A percentile compares a stretch with the other conserved stretches of the same genome.
These are phyloP conservation scores for Huntiella bhutanensis DNA, from an alignment of 2,329 filamentous ascomycete species.

Conservation along the genomic window DNA sequence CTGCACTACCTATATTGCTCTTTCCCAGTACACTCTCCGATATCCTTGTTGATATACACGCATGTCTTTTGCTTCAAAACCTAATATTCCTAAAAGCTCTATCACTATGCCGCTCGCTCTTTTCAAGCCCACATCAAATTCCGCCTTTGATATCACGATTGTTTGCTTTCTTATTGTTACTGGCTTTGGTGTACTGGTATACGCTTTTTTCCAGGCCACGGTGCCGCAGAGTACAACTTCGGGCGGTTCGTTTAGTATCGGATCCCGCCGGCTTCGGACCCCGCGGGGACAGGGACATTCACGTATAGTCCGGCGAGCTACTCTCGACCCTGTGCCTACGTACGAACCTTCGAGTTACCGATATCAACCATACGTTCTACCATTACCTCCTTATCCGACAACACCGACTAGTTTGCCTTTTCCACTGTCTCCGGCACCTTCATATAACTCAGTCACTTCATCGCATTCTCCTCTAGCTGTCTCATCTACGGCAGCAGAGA, in stretches of 20 bases:
- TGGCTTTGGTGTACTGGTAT: constrained; percentile 9
- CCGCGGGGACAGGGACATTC: neutral
- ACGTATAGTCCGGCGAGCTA: constrained; percentile 4
- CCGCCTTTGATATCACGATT: constrained; percentile 6
- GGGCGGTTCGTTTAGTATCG: neutral
- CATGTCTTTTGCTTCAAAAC: neutral
- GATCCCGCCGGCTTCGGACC: neutral
- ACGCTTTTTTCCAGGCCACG: constrained; percentile 4
- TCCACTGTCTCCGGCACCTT: neutral
- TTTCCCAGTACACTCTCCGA: no score
- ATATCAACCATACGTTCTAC: neutral
- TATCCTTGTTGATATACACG: no score
- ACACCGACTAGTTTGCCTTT: neutral
- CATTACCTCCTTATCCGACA: neutral
- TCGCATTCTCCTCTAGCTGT: no score
- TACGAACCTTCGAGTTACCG: constrained; percentile 8
- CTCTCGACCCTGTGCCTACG: constrained; percentile 9
- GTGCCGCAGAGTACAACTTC: neutral
- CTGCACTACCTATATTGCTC: no score
- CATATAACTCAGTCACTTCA: neutral
- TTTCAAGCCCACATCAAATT: neutral
- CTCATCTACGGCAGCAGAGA: no score
- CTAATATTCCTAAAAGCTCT: neutral
- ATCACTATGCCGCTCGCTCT: neutral
- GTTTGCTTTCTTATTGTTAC: constrained; percentile 7